Evolutionary conservation across 2,329 filamentous ascomycete genomes (phyloP), one percentile per base, ranked within the genome.

Genomic region (Waltergamsia citrina): DNA sequence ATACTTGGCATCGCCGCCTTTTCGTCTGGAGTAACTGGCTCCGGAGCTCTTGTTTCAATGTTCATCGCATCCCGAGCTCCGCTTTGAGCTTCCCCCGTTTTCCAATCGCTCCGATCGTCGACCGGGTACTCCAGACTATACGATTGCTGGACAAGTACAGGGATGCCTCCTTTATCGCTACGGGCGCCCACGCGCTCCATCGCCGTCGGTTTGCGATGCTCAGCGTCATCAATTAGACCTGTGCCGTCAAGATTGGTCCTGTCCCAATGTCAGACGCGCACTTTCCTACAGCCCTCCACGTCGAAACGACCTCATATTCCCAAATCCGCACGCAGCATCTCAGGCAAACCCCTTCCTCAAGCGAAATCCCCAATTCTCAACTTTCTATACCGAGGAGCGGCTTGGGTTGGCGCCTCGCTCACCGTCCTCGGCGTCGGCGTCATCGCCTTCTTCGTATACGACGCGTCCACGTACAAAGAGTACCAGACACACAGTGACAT

Each of bases 381-480:
- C 49, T 77, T 83, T 48, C 55, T 76, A 29, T 85, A 84, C 52
- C 74, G 82, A 44, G 67, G 74, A 21, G 81, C 87, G 22, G 58
- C 58, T 21, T 60, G 55, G 54, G 33, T 61, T 18, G 92, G 92
- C 25, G 78, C 84, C 38, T 83, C 90, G 32, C 69, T 92, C 24
- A 65, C 80, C 7, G 69, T 90, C 33, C 55, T 84, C 35, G 79
- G 82, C 22, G 62, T 71, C 4, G 68, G 83, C 6, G 69, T 96
- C 6, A 59, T 87, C 15, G 82, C 69, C 32, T 95, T 98, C 67
- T 98, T 98, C 61, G 47, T 92, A 46, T 98, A 94, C 62, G 92
- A 98, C 63, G 81, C 88, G 8, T 81, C 78, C 31, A 98, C 92
- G 11, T 98, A 98, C 63, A 78, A 75, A 38, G 81, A 87, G 43